Conservation (phyloP, 2,329 filamentous ascomycete species). For the Fusarium tjaetaba region DNA sequence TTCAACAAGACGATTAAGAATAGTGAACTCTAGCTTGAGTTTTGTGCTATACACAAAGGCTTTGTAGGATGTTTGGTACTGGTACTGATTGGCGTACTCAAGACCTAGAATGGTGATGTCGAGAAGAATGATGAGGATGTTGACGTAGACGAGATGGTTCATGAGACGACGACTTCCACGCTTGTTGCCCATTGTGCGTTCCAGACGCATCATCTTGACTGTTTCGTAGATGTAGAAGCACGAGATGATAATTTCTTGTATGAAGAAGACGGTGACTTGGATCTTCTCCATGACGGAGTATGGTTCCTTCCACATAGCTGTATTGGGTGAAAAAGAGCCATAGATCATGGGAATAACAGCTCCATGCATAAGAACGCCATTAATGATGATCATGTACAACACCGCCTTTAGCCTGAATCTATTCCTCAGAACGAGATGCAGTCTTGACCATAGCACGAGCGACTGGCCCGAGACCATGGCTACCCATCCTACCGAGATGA, state of each 20-base stretch:
- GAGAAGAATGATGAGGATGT: slow-evolving; percentile 57
- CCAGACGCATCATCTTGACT: slow-evolving; percentile 57
- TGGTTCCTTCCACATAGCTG: slow-evolving; percentile 29
- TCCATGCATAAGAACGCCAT: slow-evolving; percentile 63
- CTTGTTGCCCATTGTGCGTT: slow-evolving; percentile 46
- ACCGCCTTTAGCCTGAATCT: slow-evolving; percentile 58
- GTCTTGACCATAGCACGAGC: slow-evolving; percentile 69
- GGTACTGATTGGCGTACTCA: slow-evolving; percentile 50
- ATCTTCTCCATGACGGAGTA: slow-evolving; percentile 64
- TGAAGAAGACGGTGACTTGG: slow-evolving; percentile 65
- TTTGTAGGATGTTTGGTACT: slow-evolving; percentile 52
- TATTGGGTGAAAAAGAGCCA: slow-evolving; percentile 54
- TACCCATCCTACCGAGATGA: slow-evolving; percentile 45
- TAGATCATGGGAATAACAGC: slow-evolving; percentile 65
- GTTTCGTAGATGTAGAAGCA: slow-evolving; percentile 64
- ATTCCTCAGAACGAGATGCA: slow-evolving; percentile 68
- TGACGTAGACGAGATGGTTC: slow-evolving; percentile 57
- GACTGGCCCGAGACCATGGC: slow-evolving; percentile 70
- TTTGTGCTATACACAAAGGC: slow-evolving; percentile 52
- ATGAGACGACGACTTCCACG: slow-evolving; percentile 39
- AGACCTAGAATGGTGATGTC: slow-evolving; percentile 55
- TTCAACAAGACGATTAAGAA: slow-evolving; percentile 52
- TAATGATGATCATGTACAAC: slow-evolving; percentile 66
- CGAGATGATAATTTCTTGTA: slow-evolving; percentile 65
- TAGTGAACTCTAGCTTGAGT: slow-evolving; percentile 53